These are phyloP conservation scores for Botrytis sinoallii DNA, from an alignment of 2,329 filamentous ascomycete genomes.

Conservation along the genomic window DNA sequence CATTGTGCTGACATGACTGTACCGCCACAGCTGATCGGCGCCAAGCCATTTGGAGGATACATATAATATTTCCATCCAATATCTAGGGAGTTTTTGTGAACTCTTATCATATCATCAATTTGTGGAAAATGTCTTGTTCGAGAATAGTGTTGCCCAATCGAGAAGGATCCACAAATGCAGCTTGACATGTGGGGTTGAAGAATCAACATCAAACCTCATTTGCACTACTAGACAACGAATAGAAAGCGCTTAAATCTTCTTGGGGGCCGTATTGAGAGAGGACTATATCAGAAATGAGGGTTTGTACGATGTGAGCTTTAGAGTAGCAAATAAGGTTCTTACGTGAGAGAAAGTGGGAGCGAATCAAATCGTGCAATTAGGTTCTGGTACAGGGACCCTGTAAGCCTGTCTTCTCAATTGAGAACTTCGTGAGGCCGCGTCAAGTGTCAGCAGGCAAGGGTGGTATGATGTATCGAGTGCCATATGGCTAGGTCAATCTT, in stretches of 20 bases:
- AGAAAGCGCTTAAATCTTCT: background rate
- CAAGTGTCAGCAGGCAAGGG: constrained; percentile 16
- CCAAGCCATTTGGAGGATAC: background rate
- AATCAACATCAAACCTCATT: background rate
- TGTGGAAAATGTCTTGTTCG: background rate
- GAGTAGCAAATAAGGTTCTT: background rate
- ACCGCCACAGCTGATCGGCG: background rate
- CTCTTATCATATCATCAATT: background rate
- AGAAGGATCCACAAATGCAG: background rate
- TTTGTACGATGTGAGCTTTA: background rate
- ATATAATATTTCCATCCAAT: background rate
- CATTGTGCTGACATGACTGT: background rate
- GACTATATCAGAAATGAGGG: background rate
- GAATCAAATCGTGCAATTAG: background rate
- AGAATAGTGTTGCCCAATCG: background rate
- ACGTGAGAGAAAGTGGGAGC: background rate
- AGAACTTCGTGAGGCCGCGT: constrained; percentile 1
- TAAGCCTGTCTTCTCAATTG: background rate
- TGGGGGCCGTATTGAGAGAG: background rate
- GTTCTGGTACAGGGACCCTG: background rate
- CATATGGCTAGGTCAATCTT: background rate
- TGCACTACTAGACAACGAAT: background rate
- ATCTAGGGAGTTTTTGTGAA: background rate
- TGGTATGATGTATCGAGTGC: constrained; percentile 19
- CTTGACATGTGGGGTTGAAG: background rate